phyloP scores from a whole-genome alignment of 352 stramenopile genomes.

The Ochromonadaceae sp. region DNA sequence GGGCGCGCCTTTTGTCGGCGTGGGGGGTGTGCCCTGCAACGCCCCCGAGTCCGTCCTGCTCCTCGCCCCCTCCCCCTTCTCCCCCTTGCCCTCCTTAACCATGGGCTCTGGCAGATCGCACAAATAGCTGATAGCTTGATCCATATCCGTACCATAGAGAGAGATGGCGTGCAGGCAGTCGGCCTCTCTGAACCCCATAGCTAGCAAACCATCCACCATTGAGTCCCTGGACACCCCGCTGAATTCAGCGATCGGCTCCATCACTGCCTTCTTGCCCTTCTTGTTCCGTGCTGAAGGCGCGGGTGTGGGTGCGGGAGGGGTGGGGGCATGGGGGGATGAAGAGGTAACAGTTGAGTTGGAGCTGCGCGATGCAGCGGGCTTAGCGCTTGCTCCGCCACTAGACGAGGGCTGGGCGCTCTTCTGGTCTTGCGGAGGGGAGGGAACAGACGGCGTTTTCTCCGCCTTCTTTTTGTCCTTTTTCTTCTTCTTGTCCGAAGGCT shows the following conservation, averaged over 20 bases:
- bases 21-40: background rate
- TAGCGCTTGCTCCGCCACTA: background rate
- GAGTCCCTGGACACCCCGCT: background rate
- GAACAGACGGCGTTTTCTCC: too few relatives aligned
- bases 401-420: background rate
- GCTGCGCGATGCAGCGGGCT: background rate
- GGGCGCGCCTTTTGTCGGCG: background rate
- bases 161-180: conserved; percentile 5
- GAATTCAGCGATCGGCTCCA: background rate
- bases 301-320: background rate
- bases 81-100: too few relatives aligned
- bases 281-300: background rate
- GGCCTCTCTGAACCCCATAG: conserved; percentile 11
- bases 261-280: background rate
- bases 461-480: background rate
- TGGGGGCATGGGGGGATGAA: background rate
- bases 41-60: too few relatives aligned
- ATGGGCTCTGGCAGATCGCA: conserved; percentile 3
- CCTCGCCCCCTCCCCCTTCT: too few relatives aligned
- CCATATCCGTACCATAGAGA: conserved; percentile 8
- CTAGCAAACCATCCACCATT: background rate
- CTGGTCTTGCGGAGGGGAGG: too few relatives aligned
- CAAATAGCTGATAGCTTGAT: conserved; percentile 6
- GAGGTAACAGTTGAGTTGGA: background rate
- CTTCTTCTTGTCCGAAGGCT: too few relatives aligned